Evolutionary conservation across 768 basidiomycete species (phyloP).

Genomic region (Termitomyces sp.): DNA sequence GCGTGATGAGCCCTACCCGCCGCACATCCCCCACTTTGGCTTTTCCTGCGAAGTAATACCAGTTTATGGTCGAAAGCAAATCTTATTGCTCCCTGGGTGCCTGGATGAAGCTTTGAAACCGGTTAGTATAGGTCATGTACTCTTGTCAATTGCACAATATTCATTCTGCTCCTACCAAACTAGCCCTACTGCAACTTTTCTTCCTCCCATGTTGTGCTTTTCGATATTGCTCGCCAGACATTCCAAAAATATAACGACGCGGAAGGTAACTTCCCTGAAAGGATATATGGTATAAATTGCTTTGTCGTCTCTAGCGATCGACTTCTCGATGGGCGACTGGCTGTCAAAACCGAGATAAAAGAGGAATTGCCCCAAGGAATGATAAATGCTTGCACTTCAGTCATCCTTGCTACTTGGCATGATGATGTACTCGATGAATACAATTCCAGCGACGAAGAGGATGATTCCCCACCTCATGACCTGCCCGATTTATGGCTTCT

Average conservation of each 20-base stretch:
- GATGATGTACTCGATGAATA: neutral
- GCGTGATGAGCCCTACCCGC: constrained; percentile 9
- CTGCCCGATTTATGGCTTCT: neutral
- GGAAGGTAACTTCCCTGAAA: neutral
- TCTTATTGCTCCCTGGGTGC: neutral
- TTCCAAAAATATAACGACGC: neutral
- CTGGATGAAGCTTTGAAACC: neutral
- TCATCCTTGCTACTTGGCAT: neutral
- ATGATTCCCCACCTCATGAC: neutral
- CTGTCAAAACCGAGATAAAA: neutral
- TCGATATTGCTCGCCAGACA: neutral
- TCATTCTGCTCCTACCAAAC: neutral
- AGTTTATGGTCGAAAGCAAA: neutral
- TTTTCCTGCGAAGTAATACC: neutral
- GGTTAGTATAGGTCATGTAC: neutral
- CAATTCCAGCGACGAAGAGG: neutral
- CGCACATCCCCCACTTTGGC: constrained; percentile 1
- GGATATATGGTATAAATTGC: neutral
- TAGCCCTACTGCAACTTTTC: neutral
- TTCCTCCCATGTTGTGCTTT: neutral
- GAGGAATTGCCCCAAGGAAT: neutral
- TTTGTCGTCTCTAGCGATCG: neutral
- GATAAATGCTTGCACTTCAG: neutral
- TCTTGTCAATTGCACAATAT: neutral
- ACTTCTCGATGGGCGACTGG: neutral